phyloP scores from a whole-genome alignment of 75 land plant species.

The Pinus albicaulis region DNA sequence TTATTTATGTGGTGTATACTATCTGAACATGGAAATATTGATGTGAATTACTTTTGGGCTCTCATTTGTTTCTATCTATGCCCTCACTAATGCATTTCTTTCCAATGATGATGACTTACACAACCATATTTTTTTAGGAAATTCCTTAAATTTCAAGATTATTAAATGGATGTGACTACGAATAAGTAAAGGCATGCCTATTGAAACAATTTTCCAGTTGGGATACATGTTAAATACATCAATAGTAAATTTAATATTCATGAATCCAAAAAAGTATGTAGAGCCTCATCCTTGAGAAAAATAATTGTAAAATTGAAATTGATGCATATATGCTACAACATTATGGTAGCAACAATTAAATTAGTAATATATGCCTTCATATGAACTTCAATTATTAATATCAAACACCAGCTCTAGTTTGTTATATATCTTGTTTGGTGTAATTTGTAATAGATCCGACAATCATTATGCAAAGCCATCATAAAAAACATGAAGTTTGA shows the following conservation, averaged over 20 bases:
- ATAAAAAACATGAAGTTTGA: too few relatives aligned
- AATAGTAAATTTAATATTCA: neutral
- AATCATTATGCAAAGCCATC: too few relatives aligned
- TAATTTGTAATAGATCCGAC: too few relatives aligned
- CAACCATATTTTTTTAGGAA: constrained; percentile 90
- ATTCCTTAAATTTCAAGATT: neutral
- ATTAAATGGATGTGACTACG: neutral
- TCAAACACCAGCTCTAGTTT: too few relatives aligned
- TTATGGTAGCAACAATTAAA: too few relatives aligned
- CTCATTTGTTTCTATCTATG: constrained; percentile 59
- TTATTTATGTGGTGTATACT: neutral
- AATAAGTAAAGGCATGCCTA: neutral
- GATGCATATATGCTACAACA: neutral
- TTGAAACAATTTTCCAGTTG: neutral
- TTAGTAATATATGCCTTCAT: too few relatives aligned
- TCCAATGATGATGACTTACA: constrained; percentile 87
- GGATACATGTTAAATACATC: neutral
- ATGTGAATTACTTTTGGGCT: neutral
- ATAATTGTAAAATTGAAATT: constrained; percentile 1
- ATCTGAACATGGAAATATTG: neutral
- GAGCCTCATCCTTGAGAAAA: neutral
- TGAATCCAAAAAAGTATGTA: neutral
- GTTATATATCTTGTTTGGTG: too few relatives aligned
- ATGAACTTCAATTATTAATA: too few relatives aligned
- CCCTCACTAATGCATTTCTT: constrained; percentile 89